These are phyloP conservation scores for Phytophthora syringae DNA, from an alignment of 352 stramenopile species.

Conservation along the genomic window DNA sequence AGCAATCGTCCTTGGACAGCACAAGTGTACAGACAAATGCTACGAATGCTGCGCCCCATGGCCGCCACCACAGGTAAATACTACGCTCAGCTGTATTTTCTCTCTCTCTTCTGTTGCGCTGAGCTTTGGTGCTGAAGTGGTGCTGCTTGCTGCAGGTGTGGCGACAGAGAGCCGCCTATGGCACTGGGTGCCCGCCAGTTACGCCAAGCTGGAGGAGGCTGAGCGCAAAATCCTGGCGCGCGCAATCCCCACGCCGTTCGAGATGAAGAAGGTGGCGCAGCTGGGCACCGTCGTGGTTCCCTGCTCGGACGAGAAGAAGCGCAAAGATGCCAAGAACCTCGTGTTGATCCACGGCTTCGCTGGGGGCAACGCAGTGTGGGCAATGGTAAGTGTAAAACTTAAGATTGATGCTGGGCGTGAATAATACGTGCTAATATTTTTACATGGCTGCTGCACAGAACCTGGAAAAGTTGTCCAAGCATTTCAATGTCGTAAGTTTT, in stretches of 20 bases:
- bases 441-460: conserved; percentile 46
- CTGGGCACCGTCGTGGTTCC: conserved; percentile 84
- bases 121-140: conserved; percentile 39
- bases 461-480: conserved; percentile 69
- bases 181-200: conserved; percentile 82
- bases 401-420: neutral
- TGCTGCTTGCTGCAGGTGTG: conserved; percentile 60
- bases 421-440: conserved; percentile 1
- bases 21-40: conserved; percentile 27
- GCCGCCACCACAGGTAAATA: conserved; percentile 39
- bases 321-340: conserved; percentile 63
- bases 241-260: conserved; percentile 52
- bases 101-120: conserved; percentile 4
- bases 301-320: conserved; percentile 65
- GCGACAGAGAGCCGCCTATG: conserved; percentile 65
- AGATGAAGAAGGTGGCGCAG: conserved; percentile 82
- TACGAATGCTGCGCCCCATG: conserved; percentile 41
- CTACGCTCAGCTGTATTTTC: neutral
- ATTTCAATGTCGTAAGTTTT: conserved; percentile 84
- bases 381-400: conserved; percentile 45
- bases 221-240: conserved; percentile 71
- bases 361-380: conserved; percentile 82
- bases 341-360: conserved; percentile 86
- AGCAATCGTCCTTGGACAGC: conserved; percentile 14
- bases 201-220: conserved; percentile 60